These are phyloP conservation scores for Inga leiocalycina DNA, from an alignment of 306 rosid species.

Conservation along the genomic window DNA sequence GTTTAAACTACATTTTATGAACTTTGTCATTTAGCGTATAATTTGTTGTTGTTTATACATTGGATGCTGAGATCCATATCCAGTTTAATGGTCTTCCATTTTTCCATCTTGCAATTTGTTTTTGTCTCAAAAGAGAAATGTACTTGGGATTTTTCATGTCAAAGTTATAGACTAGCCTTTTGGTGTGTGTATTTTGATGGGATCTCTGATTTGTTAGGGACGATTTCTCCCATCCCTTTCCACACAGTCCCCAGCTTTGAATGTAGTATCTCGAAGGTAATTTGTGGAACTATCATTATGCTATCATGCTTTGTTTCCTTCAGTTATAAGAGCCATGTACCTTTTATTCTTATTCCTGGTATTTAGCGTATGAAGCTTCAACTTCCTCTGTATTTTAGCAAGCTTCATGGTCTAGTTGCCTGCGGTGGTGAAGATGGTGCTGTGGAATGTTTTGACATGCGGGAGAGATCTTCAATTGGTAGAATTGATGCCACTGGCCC, in stretches of 20 bases:
- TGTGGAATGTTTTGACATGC: conserved; percentile 89
- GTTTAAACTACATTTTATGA: conserved; percentile 2
- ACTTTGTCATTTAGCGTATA: conserved; percentile 14
- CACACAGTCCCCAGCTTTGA: conserved; percentile 85
- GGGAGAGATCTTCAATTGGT: conserved; percentile 81
- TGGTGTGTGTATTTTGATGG: background rate
- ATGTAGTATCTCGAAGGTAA: conserved; percentile 90
- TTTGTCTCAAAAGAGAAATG: background rate
- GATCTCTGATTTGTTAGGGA: conserved; percentile 57
- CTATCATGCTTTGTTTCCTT: conserved; percentile 34
- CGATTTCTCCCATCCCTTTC: conserved; percentile 78
- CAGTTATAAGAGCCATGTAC: conserved; percentile 22
- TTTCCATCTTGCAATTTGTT: background rate
- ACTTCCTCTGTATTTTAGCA: conserved; percentile 56
- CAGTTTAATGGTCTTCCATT: background rate
- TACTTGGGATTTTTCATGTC: background rate
- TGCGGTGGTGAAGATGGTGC: conserved; percentile 98
- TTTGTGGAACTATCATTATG: conserved; percentile 31
- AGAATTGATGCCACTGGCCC: conserved; percentile 86
- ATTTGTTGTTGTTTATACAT: background rate
- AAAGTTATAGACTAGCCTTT: conserved; percentile 18
- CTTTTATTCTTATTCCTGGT: conserved; percentile 23
- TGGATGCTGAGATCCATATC: conserved; percentile 6
- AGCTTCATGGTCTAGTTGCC: conserved; percentile 87
- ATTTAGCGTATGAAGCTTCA: conserved; percentile 33